These are phyloP conservation scores for Boletus semigastroideus DNA, from an alignment of 1,284 basidiomycete species.

Conservation along the genomic window DNA sequence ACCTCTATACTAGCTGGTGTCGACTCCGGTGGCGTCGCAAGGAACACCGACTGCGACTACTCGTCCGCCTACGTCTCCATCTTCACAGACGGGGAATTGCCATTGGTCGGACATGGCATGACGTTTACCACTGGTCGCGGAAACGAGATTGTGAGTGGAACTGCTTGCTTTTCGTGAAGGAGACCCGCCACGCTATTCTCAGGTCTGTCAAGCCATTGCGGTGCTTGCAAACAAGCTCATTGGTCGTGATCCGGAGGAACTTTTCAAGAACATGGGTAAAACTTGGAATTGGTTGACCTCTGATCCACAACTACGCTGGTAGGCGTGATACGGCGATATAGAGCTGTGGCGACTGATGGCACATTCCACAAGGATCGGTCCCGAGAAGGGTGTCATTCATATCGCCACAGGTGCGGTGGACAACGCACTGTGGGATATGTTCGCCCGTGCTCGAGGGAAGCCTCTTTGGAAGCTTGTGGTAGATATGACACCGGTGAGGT, in stretches of 20 bases:
- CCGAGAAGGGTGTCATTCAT: conserved; percentile 86
- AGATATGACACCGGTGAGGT: conserved; percentile 75
- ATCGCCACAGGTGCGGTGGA: conserved; percentile 80
- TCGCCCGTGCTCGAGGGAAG: conserved; percentile 71
- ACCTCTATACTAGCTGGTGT: neutral
- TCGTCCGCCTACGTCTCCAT: conserved; percentile 89
- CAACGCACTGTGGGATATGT: conserved; percentile 85
- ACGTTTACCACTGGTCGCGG: conserved; percentile 97
- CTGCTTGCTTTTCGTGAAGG: neutral
- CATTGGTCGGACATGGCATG: conserved; percentile 87
- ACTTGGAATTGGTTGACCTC: conserved; percentile 78
- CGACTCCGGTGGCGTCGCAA: conserved; percentile 26
- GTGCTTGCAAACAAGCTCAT: conserved; percentile 79
- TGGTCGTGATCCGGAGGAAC: conserved; percentile 79
- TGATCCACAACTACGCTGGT: conserved; percentile 90
- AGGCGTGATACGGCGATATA: conserved; percentile 24
- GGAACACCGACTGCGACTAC: conserved; percentile 95
- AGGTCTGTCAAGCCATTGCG: conserved; percentile 81
- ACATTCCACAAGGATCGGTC: conserved; percentile 65
- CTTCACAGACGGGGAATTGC: conserved; percentile 57
- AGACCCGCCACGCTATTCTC: conserved; percentile 5
- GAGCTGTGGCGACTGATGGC: neutral
- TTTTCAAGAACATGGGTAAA: conserved; percentile 89
- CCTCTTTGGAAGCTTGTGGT: conserved; percentile 85
- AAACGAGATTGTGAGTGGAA: conserved; percentile 76